Evolutionary conservation across 164 flowering plant genomes (phyloP), one percentile per base, ranked within the genome.

Genomic region (Aristolochia californica): DNA sequence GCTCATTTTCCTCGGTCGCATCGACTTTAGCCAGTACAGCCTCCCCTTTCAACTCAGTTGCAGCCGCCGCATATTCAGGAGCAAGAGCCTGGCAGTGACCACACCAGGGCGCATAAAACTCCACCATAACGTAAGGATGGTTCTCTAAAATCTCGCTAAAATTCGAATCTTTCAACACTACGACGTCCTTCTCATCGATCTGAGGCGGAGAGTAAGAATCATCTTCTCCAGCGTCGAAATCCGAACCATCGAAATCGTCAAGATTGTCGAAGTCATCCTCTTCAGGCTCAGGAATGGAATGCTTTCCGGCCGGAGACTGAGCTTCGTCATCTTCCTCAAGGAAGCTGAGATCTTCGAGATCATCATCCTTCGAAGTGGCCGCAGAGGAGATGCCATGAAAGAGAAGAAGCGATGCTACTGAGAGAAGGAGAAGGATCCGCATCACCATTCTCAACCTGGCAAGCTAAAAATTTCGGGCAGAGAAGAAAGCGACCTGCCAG

Each of bases 21-120:
- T 91, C 98, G 21, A 91, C 87, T 71, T 91, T 91, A 0, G 88
- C 98, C 24, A 91, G 74, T 49, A 62, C 76, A 62, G 80, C 76
- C 59, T 80, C 82, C 17, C 59, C 82, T 70, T 82, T 88, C 68
- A 91, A 67, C 76, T 80, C 96, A 43, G 95, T 83, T 12, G 98
- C 98, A 0, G 96, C 98, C 1, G 87, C 90, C 2, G 95, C 96
- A 52, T 84, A 91, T 71, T 83, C 95, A 40, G 98, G 98, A 45
- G 95, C 84, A 53, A 91, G 65, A 1, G 83, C 68, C 75, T 88
- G 80, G 73, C 96, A 91, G 53, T 91, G 95, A 1, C 91, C 96
- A 52, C 96, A 91, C 98, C 98, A 91, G 53, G 98, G 93, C 20
- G 95, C 98, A 49, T 91, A 91, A 63, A 91, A 91, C 65, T 86